A percentile compares a stretch with the other conserved stretches of the same genome.
Evolutionary conservation across 805 yeast genomes (phyloP).

Genomic region (Lachancea thermotolerans): DNA sequence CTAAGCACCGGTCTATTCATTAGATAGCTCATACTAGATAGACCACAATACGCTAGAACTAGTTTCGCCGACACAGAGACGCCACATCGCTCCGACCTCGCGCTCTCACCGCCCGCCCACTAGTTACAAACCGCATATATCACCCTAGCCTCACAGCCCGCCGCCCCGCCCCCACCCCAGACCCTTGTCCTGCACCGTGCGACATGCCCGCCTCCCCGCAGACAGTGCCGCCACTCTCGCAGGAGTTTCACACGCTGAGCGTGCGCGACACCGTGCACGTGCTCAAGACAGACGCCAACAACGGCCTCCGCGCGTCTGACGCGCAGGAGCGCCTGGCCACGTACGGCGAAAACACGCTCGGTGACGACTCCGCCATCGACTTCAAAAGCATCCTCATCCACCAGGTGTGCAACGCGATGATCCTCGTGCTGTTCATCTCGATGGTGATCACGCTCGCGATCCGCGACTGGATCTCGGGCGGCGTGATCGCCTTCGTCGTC

Average conservation of each 20-base stretch:
- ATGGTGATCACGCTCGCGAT: slow-evolving; percentile 80
- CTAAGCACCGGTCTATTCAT: no score
- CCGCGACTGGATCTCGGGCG: slow-evolving; percentile 92
- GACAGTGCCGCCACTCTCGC: background rate
- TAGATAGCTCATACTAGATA: no score
- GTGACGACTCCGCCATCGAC: slow-evolving; percentile 70
- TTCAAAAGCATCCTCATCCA: slow-evolving; percentile 64
- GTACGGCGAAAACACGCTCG: slow-evolving; percentile 76
- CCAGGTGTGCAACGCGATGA: slow-evolving; percentile 88
- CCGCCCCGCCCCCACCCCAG: no score
- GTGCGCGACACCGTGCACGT: slow-evolving; percentile 44
- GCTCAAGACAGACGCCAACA: slow-evolving; percentile 50
- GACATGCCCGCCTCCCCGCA: background rate
- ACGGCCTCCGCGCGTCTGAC: slow-evolving; percentile 59
- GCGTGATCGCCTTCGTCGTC: slow-evolving; percentile 85
- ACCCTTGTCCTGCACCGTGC: background rate
- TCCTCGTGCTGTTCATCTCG: slow-evolving; percentile 78
- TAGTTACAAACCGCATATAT: no score
- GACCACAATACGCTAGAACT: no score
- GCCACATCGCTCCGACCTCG: no score
- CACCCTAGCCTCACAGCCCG: no score
- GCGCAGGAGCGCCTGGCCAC: slow-evolving; percentile 63
- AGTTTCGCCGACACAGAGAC: no score
- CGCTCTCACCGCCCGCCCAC: no score
- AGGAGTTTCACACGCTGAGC: slow-evolving; percentile 41